Evolutionary conservation across 2,329 filamentous ascomycete genomes (phyloP).

Genomic region (Aspergillaceae sp.): DNA sequence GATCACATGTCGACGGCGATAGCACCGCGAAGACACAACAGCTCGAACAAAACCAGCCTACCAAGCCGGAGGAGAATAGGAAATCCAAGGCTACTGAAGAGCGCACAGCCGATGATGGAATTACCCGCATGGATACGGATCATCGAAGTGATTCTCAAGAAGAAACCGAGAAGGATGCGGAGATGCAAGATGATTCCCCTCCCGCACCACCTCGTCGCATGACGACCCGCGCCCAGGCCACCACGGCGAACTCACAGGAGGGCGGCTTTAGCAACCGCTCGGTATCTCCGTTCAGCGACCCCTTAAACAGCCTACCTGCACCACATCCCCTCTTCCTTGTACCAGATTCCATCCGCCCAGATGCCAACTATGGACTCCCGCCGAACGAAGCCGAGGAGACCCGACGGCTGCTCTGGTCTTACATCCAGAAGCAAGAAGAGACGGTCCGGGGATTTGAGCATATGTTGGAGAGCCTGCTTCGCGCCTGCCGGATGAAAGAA

Average conservation of each 20-base stretch:
- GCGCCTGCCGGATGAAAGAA: conserved; percentile 52
- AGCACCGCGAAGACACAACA: conserved; percentile 3
- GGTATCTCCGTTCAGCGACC: conserved; percentile 21
- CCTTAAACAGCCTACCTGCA: conserved; percentile 25
- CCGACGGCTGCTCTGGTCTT: conserved; percentile 51
- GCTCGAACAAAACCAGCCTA: conserved; percentile 1
- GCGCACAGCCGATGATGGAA: conserved; percentile 3
- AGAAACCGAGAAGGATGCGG: conserved; percentile 20
- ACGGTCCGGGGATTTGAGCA: conserved; percentile 49
- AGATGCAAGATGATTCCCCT: conserved; percentile 28
- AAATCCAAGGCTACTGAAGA: conserved; percentile 10
- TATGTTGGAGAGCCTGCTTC: conserved; percentile 48
- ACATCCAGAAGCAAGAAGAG: conserved; percentile 59
- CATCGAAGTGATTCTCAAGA: conserved; percentile 9
- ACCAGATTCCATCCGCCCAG: conserved; percentile 42
- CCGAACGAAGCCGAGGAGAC: conserved; percentile 54
- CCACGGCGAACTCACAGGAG: conserved; percentile 23
- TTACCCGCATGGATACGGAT: conserved; percentile 1
- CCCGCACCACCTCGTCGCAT: conserved; percentile 38
- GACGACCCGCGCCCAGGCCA: conserved; percentile 39
- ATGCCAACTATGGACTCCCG: conserved; percentile 50
- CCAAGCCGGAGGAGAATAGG: conserved; percentile 6
- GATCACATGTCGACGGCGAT: conserved; percentile 6
- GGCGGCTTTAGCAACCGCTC: conserved; percentile 16
- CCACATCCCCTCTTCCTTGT: conserved; percentile 52